These are phyloP conservation scores for Ampelocalamus luodianensis DNA, from an alignment of 176 grass and related monocot species.

Conservation along the genomic window DNA sequence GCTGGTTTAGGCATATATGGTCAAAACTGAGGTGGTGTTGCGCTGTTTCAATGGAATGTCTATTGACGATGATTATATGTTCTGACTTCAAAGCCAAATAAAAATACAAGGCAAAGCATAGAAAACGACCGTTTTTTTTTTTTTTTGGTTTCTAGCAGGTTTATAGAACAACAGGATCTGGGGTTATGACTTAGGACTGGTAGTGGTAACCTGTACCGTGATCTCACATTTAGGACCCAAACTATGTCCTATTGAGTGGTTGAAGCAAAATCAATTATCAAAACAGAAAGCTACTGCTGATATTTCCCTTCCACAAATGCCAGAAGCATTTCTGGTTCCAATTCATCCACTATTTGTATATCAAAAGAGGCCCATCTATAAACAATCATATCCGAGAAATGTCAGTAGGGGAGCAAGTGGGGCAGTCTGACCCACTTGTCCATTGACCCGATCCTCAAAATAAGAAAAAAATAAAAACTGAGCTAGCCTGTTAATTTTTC, in stretches of 20 bases:
- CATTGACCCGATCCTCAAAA: not conserved
- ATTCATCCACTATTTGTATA: constrained; percentile 7
- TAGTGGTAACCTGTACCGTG: not conserved
- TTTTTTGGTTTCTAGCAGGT: not conserved
- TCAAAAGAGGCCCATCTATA: not conserved
- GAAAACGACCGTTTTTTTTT: not conserved
- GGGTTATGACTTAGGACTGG: not conserved
- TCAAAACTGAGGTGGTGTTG: not conserved
- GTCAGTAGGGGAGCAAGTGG: not conserved
- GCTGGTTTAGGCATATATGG: not conserved
- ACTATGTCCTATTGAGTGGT: not conserved
- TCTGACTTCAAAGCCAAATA: not conserved
- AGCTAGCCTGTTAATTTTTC: not conserved
- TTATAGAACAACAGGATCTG: not conserved
- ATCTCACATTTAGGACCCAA: constrained; percentile 35
- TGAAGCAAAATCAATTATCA: not conserved
- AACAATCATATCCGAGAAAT: not conserved
- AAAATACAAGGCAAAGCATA: not conserved
- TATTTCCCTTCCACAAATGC: constrained; percentile 11
- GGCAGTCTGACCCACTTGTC: not conserved
- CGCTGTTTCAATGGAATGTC: not conserved
- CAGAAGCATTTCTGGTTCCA: not conserved
- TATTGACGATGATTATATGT: constrained; percentile 15
- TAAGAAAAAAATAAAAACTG: not conserved
- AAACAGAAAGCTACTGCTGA: constrained; percentile 6